These are phyloP conservation scores for Bolboschoenoplectus hybrid DNA, from an alignment of 202 grass and related monocot genomes.

Conservation along the genomic window DNA sequence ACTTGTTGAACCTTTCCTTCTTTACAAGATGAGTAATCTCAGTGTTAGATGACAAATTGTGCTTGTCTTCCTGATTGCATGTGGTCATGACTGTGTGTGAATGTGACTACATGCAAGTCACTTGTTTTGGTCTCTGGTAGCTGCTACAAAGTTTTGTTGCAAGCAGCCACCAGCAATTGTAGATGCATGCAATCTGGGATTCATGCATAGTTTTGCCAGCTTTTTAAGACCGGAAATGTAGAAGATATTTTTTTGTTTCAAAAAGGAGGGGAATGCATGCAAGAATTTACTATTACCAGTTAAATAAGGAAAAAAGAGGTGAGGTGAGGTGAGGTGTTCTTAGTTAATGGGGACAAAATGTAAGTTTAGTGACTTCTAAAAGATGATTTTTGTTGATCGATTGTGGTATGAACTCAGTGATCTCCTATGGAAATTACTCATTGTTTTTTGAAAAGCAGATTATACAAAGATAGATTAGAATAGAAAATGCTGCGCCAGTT, in stretches of 20 bases:
- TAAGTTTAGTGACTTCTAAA: not conserved
- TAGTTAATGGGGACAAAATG: not conserved
- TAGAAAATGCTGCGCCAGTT: slow-evolving; percentile 1
- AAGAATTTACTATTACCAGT: slow-evolving; percentile 5
- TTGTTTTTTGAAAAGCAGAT: not conserved
- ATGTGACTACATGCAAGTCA: not conserved
- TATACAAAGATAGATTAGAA: not conserved
- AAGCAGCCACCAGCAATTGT: not conserved
- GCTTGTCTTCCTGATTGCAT: slow-evolving; percentile 1
- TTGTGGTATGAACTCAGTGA: not conserved
- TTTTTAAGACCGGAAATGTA: not conserved
- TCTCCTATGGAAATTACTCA: not conserved
- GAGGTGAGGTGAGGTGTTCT: not conserved
- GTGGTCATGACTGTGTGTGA: not conserved
- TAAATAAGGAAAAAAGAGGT: not conserved
- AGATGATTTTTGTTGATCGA: not conserved
- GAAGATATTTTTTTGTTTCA: not conserved
- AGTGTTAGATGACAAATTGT: not conserved
- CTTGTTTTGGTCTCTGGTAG: not conserved
- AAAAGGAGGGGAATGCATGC: not conserved
- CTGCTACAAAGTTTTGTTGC: not conserved
- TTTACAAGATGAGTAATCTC: not conserved
- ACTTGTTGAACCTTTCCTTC: not conserved
- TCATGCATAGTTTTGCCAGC: not conserved
- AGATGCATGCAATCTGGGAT: slow-evolving; percentile 1